Evolutionary conservation across 1,139 yeast genomes (phyloP).

Genomic region (Sugiyamaella novakii): DNA sequence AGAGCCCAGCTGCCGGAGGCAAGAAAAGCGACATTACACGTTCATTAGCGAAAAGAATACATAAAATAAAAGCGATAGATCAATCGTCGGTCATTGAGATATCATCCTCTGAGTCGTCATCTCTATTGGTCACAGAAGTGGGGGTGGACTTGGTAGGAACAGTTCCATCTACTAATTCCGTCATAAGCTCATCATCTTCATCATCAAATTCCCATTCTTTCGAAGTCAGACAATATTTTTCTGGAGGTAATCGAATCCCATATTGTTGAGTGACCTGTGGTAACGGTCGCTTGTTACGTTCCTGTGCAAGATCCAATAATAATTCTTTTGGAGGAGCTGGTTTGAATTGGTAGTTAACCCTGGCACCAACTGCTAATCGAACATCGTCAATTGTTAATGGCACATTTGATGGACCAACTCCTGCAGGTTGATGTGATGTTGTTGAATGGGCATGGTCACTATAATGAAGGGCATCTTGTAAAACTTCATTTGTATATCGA

Average conservation of each 20-base stretch:
- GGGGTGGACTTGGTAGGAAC: neutral
- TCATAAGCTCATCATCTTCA: constrained; percentile 43
- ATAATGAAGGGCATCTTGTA: constrained; percentile 86
- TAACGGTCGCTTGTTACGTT: constrained; percentile 81
- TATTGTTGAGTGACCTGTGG: constrained; percentile 92
- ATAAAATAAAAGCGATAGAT: neutral
- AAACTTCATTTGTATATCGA: constrained; percentile 78
- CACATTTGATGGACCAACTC: constrained; percentile 48
- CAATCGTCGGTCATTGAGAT: constrained; percentile 12
- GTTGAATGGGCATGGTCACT: constrained; percentile 64
- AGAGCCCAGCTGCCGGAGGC: constrained; percentile 9
- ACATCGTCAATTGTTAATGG: constrained; percentile 84
- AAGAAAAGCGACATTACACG: neutral
- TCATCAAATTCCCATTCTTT: constrained; percentile 68
- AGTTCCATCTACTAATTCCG: constrained; percentile 28
- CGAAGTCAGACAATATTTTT: constrained; percentile 90
- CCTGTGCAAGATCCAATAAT: constrained; percentile 85
- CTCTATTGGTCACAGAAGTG: neutral
- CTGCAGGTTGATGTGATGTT: constrained; percentile 42
- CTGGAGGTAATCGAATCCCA: constrained; percentile 96
- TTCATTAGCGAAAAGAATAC: constrained; percentile 6
- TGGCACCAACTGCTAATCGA: constrained; percentile 87
- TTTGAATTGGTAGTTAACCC: constrained; percentile 91
- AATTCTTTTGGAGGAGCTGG: constrained; percentile 95
- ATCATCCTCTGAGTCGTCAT: constrained; percentile 5